Conservation (phyloP, 768 basidiomycete genomes). For the Multifurca ochricompacta region DNA sequence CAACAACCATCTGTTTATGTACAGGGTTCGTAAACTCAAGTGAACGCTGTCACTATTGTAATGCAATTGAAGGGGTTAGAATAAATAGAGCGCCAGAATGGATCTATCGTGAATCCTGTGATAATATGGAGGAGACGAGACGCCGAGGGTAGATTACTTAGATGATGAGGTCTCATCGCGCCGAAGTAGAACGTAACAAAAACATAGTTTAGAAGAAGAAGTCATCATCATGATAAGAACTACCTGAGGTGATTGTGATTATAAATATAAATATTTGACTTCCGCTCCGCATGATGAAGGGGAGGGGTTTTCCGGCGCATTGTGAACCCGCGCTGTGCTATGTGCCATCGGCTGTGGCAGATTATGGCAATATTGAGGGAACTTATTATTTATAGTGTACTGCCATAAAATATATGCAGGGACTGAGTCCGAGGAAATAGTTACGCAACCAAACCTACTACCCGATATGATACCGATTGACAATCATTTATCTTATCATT, state of each 20-base stretch:
- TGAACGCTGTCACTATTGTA: neutral
- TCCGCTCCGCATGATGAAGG: no score
- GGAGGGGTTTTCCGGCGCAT: no score
- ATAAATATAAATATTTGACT: neutral
- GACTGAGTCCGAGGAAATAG: neutral
- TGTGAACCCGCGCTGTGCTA: neutral
- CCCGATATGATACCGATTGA: neutral
- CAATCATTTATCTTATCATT: no score
- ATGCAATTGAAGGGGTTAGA: neutral
- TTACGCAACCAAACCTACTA: neutral
- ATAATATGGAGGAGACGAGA: neutral
- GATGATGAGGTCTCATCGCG: conserved; percentile 1
- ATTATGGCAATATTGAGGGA: conserved; percentile 10
- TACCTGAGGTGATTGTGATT: neutral
- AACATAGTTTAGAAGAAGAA: neutral
- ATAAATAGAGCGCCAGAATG: neutral
- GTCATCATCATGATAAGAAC: neutral
- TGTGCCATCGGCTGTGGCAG: neutral
- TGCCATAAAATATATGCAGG: no score
- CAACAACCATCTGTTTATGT: neutral
- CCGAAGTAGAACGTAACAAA: neutral
- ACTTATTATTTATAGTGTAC: neutral
- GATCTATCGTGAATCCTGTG: neutral
- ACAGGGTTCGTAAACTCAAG: neutral
- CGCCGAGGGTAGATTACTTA: conserved; percentile 1